These are phyloP conservation scores for Boletus sp. DNA, from an alignment of 768 basidiomycete species.

Conservation along the genomic window DNA sequence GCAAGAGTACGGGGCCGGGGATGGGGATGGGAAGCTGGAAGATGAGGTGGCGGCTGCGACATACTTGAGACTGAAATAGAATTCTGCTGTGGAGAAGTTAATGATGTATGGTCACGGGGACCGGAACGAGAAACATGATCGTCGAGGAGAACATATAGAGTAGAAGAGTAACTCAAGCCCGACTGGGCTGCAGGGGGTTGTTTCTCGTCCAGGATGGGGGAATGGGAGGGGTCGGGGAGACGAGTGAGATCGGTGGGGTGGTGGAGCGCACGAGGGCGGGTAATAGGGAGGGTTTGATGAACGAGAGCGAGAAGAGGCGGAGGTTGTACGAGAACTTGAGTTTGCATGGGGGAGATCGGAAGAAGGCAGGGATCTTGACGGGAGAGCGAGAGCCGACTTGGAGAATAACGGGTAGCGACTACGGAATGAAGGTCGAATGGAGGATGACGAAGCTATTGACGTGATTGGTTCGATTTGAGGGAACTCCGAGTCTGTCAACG, in stretches of 20 bases:
- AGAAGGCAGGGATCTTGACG: constrained; percentile 10
- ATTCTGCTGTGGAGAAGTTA: constrained; percentile 12
- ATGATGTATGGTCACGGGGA: constrained; percentile 30
- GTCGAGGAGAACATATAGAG: constrained; percentile 29
- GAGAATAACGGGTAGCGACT: constrained; percentile 16
- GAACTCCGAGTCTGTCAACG: constrained; percentile 19
- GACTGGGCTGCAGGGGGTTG: constrained; percentile 32
- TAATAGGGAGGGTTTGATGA: background rate
- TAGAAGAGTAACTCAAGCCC: constrained; percentile 33
- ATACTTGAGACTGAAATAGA: constrained; percentile 15
- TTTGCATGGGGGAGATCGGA: constrained; percentile 24
- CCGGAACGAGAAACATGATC: constrained; percentile 35
- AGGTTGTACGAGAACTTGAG: constrained; percentile 28
- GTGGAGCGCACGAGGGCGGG: constrained; percentile 14
- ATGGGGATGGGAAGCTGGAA: constrained; percentile 19
- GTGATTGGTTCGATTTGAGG: constrained; percentile 28
- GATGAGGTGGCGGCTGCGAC: constrained; percentile 20
- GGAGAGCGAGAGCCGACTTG: constrained; percentile 12
- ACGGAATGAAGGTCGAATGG: constrained; percentile 18
- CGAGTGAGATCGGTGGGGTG: constrained; percentile 27
- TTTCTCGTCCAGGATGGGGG: constrained; percentile 39
- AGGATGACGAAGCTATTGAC: constrained; percentile 21
- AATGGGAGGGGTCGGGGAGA: constrained; percentile 26
- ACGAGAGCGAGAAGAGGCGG: constrained; percentile 21
- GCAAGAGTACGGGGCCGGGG: constrained; percentile 8